Conservation (phyloP, 345 rosid genomes). For the Lepidium didymum region DNA sequence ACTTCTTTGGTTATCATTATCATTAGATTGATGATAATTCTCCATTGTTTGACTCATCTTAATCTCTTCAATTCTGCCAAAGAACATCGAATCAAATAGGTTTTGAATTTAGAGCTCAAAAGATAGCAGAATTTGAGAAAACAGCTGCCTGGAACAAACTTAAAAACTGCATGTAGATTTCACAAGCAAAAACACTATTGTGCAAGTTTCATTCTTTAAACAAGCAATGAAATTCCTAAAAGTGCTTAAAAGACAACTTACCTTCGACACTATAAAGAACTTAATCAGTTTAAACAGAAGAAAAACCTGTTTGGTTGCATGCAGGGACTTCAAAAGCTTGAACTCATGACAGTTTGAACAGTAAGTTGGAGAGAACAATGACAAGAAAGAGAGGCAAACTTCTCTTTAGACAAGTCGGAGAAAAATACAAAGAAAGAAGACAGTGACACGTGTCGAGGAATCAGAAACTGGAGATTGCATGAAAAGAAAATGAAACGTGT, state of each 20-base stretch:
- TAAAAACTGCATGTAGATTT: slow-evolving; percentile 4
- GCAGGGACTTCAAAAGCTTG: neutral
- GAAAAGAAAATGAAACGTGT: neutral
- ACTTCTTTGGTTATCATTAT: slow-evolving; percentile 23
- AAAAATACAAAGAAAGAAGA: slow-evolving; percentile 12
- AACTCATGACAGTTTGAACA: slow-evolving; percentile 9
- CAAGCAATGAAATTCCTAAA: neutral
- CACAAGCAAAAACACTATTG: neutral
- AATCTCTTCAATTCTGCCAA: slow-evolving; percentile 37
- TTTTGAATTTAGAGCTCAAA: neutral
- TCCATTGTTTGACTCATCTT: slow-evolving; percentile 4
- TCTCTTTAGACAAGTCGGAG: neutral
- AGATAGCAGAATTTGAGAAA: neutral
- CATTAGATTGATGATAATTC: slow-evolving; percentile 17
- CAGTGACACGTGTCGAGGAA: slow-evolving; percentile 10
- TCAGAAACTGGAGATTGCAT: slow-evolving; percentile 4
- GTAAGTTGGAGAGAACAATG: neutral
- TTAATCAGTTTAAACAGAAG: neutral
- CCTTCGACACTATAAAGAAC: neutral
- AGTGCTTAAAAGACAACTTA: neutral
- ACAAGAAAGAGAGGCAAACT: neutral
- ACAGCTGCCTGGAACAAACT: neutral
- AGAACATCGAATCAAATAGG: neutral
- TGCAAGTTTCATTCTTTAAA: neutral
- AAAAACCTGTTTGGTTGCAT: slow-evolving; percentile 11